Evolutionary conservation across 2,329 filamentous ascomycete genomes (phyloP), one percentile per base, ranked within the genome.

Genomic region (Ophiostoma angusticollis): DNA sequence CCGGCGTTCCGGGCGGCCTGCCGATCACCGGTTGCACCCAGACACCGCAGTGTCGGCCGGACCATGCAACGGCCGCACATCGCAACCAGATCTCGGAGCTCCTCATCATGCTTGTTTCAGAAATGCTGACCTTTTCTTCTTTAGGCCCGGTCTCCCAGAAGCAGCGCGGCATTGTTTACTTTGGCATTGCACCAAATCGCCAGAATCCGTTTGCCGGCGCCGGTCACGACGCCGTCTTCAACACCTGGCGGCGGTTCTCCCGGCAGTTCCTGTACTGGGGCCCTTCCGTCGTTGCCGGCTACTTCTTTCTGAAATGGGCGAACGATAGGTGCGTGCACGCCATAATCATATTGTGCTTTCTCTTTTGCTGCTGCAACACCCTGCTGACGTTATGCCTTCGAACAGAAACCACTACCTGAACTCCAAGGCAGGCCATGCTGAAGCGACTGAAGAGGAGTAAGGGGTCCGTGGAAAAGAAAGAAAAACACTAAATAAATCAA

Each of bases 291-390:
- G 54, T 91, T 48, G 61, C 70, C 50, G 86, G 74, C 50, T 98
- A 96, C 68, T 76, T 78, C 58, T 58, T 76, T 50, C 83, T 96
- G 80, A 65, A 82, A 58, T 98, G 91, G 91, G 89, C 91, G 79
- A 94, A 66, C 77, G 78, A 91, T 96, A 74, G 53, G 78, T 65
- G 17, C 16, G 5, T 3, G 8, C 7, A 14, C 13, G 1, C 9
- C 5, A 13, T 9, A 6, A 2, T 12, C 9, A 24, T 2, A 6
- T 18, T n/a, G n/a, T 11, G n/a, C 11, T 23, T 3, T n/a, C 3
- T 30, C 3, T n/a, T 31, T 27, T 14, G 14, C 17, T 13, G 9
- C 13, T 25, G 29, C 13, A 14, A 7, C 12, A 9, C 9, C 9
- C 19, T n/a, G 2, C 5, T 6, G 6, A 7, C 21, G 21, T 16